Conservation (phyloP, 179 eudicot genomes). For the Beta corolliflora region DNA sequence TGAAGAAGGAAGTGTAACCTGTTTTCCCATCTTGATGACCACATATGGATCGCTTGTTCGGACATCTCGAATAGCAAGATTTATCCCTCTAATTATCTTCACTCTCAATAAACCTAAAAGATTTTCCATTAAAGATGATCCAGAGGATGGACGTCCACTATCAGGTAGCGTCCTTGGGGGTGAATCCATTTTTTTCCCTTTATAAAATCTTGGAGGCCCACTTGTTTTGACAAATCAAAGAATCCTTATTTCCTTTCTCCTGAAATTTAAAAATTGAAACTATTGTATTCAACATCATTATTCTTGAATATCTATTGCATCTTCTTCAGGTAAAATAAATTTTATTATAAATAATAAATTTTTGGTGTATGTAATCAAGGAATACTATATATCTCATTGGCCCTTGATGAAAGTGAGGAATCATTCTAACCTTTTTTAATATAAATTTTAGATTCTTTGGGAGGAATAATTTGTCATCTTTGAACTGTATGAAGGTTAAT, state of each 20-base stretch:
- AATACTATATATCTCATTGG: neutral
- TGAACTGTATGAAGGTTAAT: neutral
- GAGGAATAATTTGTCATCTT: neutral
- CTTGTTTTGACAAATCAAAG: neutral
- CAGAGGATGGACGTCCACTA: constrained; percentile 15
- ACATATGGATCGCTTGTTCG: constrained; percentile 67
- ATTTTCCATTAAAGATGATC: constrained; percentile 44
- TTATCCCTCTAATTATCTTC: constrained; percentile 48
- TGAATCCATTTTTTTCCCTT: constrained; percentile 9
- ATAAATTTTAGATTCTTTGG: neutral
- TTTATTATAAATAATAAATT: neutral
- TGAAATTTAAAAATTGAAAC: neutral
- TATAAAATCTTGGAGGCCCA: neutral
- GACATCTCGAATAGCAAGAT: constrained; percentile 62
- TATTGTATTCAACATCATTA: neutral
- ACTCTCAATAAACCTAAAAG: constrained; percentile 58
- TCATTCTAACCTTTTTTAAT: neutral
- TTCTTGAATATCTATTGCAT: neutral
- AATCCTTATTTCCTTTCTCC: neutral
- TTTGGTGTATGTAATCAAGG: neutral
- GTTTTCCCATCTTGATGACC: constrained; percentile 51
- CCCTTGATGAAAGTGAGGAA: neutral
- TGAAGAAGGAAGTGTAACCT: constrained; percentile 33
- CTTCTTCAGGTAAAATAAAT: neutral
- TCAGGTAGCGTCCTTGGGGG: constrained; percentile 23